Base-by-base conservation (phyloP, 2,329 filamentous ascomycete genomes). In the Chrysosporium keratinophilum region DNA sequence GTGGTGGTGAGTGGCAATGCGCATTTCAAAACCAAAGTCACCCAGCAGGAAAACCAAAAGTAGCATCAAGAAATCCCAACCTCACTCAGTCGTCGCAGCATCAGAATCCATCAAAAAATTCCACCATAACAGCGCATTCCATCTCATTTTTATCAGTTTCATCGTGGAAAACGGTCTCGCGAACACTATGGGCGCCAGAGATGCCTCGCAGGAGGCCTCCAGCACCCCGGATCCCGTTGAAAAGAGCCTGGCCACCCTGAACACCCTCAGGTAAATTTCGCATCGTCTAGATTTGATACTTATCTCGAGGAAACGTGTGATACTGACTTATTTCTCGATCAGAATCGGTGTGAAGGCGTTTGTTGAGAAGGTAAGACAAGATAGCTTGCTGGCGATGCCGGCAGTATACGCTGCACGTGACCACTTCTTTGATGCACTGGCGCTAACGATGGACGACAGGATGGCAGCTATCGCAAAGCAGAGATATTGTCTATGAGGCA, bases 401-500 rank as follows among this genome's bases (percentile, higher is more conserved):
- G 57, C 60, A 58, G 10, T 9, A 12, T n/a, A 10, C 5, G 17
- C 7, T 34, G 53, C 60, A 61, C 60, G 57, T 64, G 60, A 62
- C 54, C 41, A 31, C 17, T 3, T 20, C 17, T 19, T 7, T 23
- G n/a, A 14, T 44, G 44, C 49, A 20, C 49, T 49, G 43, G 34
- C 48, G 56, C 55, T 35, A 53, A 57, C 50, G 59, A 48, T 47
- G 34, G 6, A 41, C 15, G 14, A 43, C 52, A 84, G 80, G 80
- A 95, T 69, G 88, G 88, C 57, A 83, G 90, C 64, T 79, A 86
- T 57, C 84, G 93, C 62, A 89, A 93, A 73, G 93, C 93, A 62
- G 93, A 98, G 69, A 95, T 98, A 58, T 75, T 98, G n/a, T 93
- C 88, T 56, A 94, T 97, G 62, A 85, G 87, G 65, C 87, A 90